Base-by-base conservation (phyloP, 768 basidiomycete species). In the Hypholoma sublateritium region DNA sequence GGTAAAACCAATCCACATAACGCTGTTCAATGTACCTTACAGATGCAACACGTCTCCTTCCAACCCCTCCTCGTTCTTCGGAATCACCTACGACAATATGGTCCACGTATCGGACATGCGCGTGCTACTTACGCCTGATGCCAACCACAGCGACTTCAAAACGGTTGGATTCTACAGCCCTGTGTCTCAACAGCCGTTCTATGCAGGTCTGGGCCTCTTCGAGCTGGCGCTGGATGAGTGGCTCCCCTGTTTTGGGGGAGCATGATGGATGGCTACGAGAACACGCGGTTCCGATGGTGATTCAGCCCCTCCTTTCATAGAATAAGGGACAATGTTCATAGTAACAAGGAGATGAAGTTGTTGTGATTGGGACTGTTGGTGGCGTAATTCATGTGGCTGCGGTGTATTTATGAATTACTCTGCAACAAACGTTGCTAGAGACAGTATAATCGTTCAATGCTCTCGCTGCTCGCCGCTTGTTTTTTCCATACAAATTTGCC, bases 151-250 rank as follows among this genome's bases (percentile, higher is more conserved):
- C 34, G 72, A 77, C 58, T 80, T 80, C 62, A 72, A 74, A 55
- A 80, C 80, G 0, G 75, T 81, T 5, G 80, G 79, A 7, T 81
- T 80, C 59, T 80, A 80, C 65, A 79, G 77, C 53, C 79, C 78
- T 0, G 66, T 80, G 0, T 70, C 77, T 9, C 76, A 76, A 53
- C 74, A 74, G 52, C 77, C 75, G 3, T 80, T 80, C 66, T 80
- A 74, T 49, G 64, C 77, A 3, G 80, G 80, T n/a, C 55, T 81
- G 8, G 77, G 75, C 1, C 62, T 80, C 17, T 80, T 80, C 55
- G 69, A 76, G 57, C 62, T 78, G 39, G 79, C 79, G 2, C 62
- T 80, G 45, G 79, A 80, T 53, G 74, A 77, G 56, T 80, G 80
- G 79, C 60, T 81, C 16, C 77, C 77, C 12, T 80, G 79, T 58